Evolutionary conservation across 169 alveolate genomes (phyloP).

Genomic region (Babesia bovis): DNA sequence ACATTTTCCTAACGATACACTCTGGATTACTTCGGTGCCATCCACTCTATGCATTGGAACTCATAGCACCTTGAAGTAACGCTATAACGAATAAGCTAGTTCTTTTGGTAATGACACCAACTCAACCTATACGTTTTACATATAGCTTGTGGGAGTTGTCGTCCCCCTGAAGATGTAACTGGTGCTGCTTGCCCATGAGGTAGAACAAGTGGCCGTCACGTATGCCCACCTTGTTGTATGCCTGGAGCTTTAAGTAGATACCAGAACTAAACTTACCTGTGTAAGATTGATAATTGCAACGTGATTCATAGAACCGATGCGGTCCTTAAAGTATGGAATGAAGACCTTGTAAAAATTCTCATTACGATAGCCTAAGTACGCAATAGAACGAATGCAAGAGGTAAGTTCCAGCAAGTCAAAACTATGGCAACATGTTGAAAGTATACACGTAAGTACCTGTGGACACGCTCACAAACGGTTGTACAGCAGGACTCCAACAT

Average conservation of each 20-base stretch:
- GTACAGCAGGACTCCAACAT: conserved; percentile 52
- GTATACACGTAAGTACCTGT: conserved; percentile 19
- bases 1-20: too few species aligned
- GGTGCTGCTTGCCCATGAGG: conserved; percentile 63
- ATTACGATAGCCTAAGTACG: conserved; percentile 58
- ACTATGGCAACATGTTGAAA: neutral
- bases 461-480: conserved; percentile 52
- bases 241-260: neutral
- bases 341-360: conserved; percentile 55
- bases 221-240: conserved; percentile 43
- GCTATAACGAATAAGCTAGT: too few species aligned
- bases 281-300: conserved; percentile 50
- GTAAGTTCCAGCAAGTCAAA: conserved; percentile 51
- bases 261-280: conserved; percentile 33
- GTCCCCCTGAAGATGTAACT: conserved; percentile 25
- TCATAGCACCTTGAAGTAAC: too few species aligned
- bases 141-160: conserved; percentile 48
- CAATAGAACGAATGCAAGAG: conserved; percentile 50
- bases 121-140: conserved; percentile 64
- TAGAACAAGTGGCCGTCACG: conserved; percentile 55
- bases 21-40: too few species aligned
- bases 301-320: conserved; percentile 6
- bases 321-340: conserved; percentile 50
- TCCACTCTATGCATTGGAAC: too few species aligned
- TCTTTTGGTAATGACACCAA: too few species aligned